Evolutionary conservation across 192 early-diverging fungal genomes (phyloP), one percentile per base, ranked within the genome.

Genomic region (Piromyces sp.): DNA sequence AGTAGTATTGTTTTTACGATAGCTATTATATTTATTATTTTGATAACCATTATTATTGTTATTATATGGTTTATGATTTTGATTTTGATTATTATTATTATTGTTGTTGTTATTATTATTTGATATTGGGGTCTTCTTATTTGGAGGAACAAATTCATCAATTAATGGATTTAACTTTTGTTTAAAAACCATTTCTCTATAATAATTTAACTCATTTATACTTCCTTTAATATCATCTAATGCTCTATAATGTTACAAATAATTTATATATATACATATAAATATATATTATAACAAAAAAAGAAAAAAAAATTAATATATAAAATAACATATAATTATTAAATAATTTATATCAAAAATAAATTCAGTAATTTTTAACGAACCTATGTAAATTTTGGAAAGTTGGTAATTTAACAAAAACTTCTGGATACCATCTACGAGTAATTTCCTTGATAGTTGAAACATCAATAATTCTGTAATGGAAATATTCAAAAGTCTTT

Each of bases 171-270:
- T 30, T 19, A 30, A 16, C 22, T 83, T 33, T 80, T 81, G 80
- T 80, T 89, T 89, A 84, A 96, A 96, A 3, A 95, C 85, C 30
- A 81, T 51, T 29, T 87, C 37, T 7, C 89, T 87, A 83, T 96
- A 97, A 82, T 92, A 94, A 80, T 90, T 87, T 29, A 98, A 88
- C 86, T 98, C 96, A 15, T 90, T 91, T 78, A 98, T 97, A 79
- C 93, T 94, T 83, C 97, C 97, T 9, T 91, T 84, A 82, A 98
- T 98, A 83, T 98, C 97, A 81, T 96, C 97, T 82, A 97, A 82
- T 1, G 97, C 95, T 42, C 95, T 83, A 82, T 26, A 81, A 16
- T 33, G 17, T 30, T 15, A 80, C 16, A 78, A 58, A 80, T 79
- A 36, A 79, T n/a, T n/a, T n/a, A n/a, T n/a, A 40, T 0, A 36